A percentile compares a stretch with the other conserved stretches of the same genome.
These are phyloP conservation scores for Hyaloscypha bicolor DNA, from an alignment of 495 filamentous ascomycete species.

Conservation along the genomic window DNA sequence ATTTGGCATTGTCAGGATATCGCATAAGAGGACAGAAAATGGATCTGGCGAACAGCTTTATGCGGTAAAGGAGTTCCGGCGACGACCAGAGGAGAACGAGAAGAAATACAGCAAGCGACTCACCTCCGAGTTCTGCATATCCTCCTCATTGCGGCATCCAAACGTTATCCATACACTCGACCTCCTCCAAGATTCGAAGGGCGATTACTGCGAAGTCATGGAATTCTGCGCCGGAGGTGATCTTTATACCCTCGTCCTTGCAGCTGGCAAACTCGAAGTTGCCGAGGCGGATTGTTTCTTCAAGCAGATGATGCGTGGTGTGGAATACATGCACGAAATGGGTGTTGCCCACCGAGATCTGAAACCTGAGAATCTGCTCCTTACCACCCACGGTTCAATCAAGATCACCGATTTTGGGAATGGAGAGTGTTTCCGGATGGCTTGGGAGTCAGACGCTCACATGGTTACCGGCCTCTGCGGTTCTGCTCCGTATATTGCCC, in stretches of 20 bases:
- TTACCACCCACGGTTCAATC: slow-evolving; percentile 90
- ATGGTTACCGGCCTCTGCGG: slow-evolving; percentile 98
- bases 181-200: slow-evolving; percentile 91
- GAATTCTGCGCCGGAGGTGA: slow-evolving; percentile 98
- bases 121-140: slow-evolving; percentile 99
- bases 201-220: slow-evolving; percentile 99
- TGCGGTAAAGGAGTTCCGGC: slow-evolving; percentile 97
- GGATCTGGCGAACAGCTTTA: slow-evolving; percentile 86
- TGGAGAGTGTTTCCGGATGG: slow-evolving; percentile 99
- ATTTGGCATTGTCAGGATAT: slow-evolving; percentile 96
- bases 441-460: slow-evolving; percentile 96
- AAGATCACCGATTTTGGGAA: slow-evolving; percentile 99
- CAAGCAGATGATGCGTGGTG: slow-evolving; percentile 98
- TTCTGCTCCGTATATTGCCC: slow-evolving; percentile 95
- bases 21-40: slow-evolving; percentile 92
- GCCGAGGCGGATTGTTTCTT: slow-evolving; percentile 97
- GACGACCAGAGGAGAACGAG: slow-evolving; percentile 86
- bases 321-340: slow-evolving; percentile 99
- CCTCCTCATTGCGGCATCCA: slow-evolving; percentile 91
- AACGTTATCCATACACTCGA: slow-evolving; percentile 99
- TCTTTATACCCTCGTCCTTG: slow-evolving; percentile 90
- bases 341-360: slow-evolving; percentile 96
- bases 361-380: slow-evolving; percentile 94
- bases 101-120: slow-evolving; percentile 98
- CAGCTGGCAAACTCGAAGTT: slow-evolving; percentile 91